Percentiles rank a stretch among this genome's conserved stretches.
Evolutionary conservation across 2,329 filamentous ascomycete genomes (phyloP).

Genomic region (Dendryphion nanum): DNA sequence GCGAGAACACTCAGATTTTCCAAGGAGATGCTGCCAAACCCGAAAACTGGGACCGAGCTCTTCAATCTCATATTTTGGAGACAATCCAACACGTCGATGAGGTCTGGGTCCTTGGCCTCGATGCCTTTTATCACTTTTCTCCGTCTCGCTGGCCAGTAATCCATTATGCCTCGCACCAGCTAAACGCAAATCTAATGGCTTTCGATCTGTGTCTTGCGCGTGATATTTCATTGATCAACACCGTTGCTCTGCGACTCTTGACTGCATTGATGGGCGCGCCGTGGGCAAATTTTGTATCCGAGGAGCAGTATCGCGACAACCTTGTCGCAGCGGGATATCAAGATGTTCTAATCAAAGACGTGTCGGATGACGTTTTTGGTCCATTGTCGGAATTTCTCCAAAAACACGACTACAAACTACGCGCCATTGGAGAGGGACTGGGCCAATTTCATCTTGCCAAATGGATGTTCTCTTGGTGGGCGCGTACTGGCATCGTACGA

Average conservation of each 20-base stretch:
- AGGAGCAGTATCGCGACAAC: slow-evolving; percentile 45
- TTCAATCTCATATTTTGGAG: slow-evolving; percentile 14
- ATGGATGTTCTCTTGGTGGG: slow-evolving; percentile 45
- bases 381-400: slow-evolving; percentile 49
- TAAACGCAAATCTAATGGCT: slow-evolving; percentile 53
- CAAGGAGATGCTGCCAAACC: slow-evolving; percentile 53
- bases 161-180: slow-evolving; percentile 37
- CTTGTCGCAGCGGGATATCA: slow-evolving; percentile 52
- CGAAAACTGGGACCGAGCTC: slow-evolving; percentile 38
- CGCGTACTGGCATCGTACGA: slow-evolving; percentile 34
- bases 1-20: slow-evolving; percentile 41
- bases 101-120: slow-evolving; percentile 55
- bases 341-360: slow-evolving; percentile 48
- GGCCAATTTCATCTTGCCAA: slow-evolving; percentile 36
- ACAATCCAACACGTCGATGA: slow-evolving; percentile 18
- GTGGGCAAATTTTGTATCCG: slow-evolving; percentile 49
- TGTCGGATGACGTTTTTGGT: slow-evolving; percentile 54
- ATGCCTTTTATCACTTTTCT: slow-evolving; percentile 58
- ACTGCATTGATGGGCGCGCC: slow-evolving; percentile 52
- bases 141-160: slow-evolving; percentile 53
- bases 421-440: slow-evolving; percentile 36
- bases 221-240: slow-evolving; percentile 14
- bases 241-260: slow-evolving; percentile 41
- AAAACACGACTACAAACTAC: slow-evolving; percentile 34
- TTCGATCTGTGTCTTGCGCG: slow-evolving; percentile 52